Percentiles rank a stretch among this genome's conserved stretches.
These are phyloP conservation scores for Populus davidiana DNA, from an alignment of 345 rosid species.

Conservation along the genomic window DNA sequence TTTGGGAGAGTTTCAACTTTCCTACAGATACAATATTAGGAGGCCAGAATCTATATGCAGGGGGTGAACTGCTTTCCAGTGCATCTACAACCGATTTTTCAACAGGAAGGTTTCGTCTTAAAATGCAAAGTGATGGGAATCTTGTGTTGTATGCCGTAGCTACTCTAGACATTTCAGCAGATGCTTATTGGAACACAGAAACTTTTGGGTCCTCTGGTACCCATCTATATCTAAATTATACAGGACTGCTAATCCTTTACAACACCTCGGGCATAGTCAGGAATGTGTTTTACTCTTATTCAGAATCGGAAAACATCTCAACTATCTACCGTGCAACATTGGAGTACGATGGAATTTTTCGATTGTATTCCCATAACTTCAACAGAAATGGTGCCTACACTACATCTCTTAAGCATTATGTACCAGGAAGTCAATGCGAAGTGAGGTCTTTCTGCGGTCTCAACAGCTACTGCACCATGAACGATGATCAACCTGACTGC, in stretches of 20 bases:
- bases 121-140: background rate
- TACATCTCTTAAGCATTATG: background rate
- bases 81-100: background rate
- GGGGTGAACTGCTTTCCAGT: background rate
- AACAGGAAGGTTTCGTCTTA: background rate
- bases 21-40: slow-evolving; percentile 16
- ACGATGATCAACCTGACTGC: slow-evolving; percentile 2
- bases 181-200: background rate
- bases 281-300: no score
- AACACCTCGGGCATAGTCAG: no score
- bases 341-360: background rate
- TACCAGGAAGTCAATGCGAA: fast-evolving
- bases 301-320: background rate
- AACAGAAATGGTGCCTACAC: no score
- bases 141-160: background rate
- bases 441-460: slow-evolving; percentile 6
- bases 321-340: slow-evolving; percentile 10
- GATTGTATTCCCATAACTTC: no score
- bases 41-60: background rate
- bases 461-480: slow-evolving; percentile 17
- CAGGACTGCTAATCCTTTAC: no score
- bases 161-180: background rate
- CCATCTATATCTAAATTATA: no score
- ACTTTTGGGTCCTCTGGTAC: no score
- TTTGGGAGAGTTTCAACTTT: slow-evolving; percentile 7